These are phyloP conservation scores for Asterionellopsis glacialis DNA, from an alignment of 108 stramenopile genomes.

Conservation along the genomic window DNA sequence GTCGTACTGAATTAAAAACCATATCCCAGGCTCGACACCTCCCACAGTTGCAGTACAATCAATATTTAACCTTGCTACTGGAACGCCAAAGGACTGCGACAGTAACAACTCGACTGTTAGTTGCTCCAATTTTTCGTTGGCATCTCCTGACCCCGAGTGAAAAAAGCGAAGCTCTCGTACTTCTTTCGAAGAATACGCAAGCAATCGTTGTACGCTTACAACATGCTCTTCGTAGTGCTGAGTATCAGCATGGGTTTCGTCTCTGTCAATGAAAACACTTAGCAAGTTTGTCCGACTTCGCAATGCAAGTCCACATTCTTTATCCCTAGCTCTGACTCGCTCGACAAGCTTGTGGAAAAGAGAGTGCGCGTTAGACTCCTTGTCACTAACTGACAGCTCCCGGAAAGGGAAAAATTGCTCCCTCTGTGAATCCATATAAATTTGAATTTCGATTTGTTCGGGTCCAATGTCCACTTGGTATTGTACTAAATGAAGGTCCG, in stretches of 20 bases:
- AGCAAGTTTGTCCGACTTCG: constrained; percentile 56
- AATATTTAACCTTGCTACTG: constrained; percentile 43
- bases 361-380: background rate
- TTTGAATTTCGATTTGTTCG: constrained; percentile 55
- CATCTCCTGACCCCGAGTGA: background rate
- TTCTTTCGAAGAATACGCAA: constrained; percentile 51
- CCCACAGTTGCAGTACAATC: constrained; percentile 18
- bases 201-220: constrained; percentile 49
- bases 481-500: constrained; percentile 39
- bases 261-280: constrained; percentile 17
- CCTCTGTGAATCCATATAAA: constrained; percentile 69
- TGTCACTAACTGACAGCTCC: background rate
- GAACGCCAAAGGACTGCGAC: constrained; percentile 34
- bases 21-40: constrained; percentile 35
- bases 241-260: background rate
- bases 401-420: constrained; percentile 46
- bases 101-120: constrained; percentile 41
- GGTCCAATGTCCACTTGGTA: constrained; percentile 36
- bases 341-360: constrained; percentile 47
- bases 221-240: constrained; percentile 16
- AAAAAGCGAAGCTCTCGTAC: constrained; percentile 60
- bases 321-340: constrained; percentile 48
- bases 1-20: constrained; percentile 66
- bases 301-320: constrained; percentile 67
- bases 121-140: constrained; percentile 12